A percentile compares a stretch with the other conserved stretches of the same genome.
Conservation (phyloP, 2,329 filamentous ascomycete genomes). For the Ophiostoma perfectum region DNA sequence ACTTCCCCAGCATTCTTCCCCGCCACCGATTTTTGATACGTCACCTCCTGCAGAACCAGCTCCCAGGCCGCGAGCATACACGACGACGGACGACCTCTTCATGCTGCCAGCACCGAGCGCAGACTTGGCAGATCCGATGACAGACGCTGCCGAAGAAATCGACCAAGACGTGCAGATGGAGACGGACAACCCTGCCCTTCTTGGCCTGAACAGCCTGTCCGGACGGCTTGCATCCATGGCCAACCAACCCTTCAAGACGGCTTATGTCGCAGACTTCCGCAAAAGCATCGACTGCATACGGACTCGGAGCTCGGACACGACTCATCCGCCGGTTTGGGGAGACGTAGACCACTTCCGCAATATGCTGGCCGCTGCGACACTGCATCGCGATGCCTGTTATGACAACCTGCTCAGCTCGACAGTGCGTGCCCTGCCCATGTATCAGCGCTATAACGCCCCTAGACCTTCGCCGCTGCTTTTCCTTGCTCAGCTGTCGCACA, state of each 20-base stretch:
- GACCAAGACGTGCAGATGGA: neutral
- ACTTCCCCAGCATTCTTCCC: neutral
- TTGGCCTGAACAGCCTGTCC: neutral
- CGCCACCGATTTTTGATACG: neutral
- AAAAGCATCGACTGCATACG: conserved; percentile 1
- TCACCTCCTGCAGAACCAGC: neutral
- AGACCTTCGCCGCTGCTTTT: conserved; percentile 31
- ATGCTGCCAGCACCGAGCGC: neutral
- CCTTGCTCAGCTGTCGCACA: conserved; percentile 33
- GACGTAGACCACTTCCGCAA: neutral
- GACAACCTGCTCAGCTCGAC: neutral
- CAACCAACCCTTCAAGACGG: conserved; percentile 7
- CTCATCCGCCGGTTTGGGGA: neutral
- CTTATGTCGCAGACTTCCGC: neutral
- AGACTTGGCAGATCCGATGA: neutral
- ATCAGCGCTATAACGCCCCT: conserved; percentile 30
- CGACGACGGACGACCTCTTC: neutral
- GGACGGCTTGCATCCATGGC: conserved; percentile 5
- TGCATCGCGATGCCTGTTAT: neutral
- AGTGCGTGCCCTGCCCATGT: neutral
- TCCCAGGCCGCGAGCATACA: neutral
- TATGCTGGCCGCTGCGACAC: neutral
- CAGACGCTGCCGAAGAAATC: neutral
- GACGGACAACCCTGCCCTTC: neutral
- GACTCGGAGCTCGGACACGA: too few relatives aligned